Percentiles rank a stretch among this genome's conserved stretches.
Conservation (phyloP, 2,329 filamentous ascomycete genomes). For the Alternaria metachromatica region DNA sequence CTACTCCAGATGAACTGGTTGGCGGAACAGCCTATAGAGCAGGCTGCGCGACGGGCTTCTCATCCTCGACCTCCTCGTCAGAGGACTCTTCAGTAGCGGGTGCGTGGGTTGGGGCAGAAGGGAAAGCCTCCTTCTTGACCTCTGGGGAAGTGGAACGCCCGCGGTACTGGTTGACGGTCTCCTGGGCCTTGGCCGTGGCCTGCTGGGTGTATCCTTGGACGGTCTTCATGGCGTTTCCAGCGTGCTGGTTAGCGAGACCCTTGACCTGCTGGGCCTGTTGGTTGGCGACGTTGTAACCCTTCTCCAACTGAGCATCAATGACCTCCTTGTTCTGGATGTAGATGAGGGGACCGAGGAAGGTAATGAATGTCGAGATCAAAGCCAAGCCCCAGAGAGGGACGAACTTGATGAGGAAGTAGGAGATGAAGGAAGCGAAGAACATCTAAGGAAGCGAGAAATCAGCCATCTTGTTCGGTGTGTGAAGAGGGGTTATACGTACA, state of each 20-base stretch:
- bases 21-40: slow-evolving; percentile 27
- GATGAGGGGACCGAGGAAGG: slow-evolving; percentile 66
- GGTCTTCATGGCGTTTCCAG: slow-evolving; percentile 63
- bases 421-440: slow-evolving; percentile 64
- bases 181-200: slow-evolving; percentile 67
- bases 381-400: slow-evolving; percentile 70
- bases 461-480: neutral
- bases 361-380: slow-evolving; percentile 61
- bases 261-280: slow-evolving; percentile 66
- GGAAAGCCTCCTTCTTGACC: slow-evolving; percentile 26
- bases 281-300: slow-evolving; percentile 61
- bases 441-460: slow-evolving; percentile 51
- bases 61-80: slow-evolving; percentile 11
- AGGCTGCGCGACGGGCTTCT: slow-evolving; percentile 33
- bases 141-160: slow-evolving; percentile 48
- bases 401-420: slow-evolving; percentile 71
- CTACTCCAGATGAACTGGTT: neutral
- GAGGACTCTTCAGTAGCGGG: slow-evolving; percentile 12
- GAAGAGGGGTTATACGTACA: slow-evolving; percentile 53
- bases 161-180: slow-evolving; percentile 51
- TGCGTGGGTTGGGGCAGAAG: slow-evolving; percentile 24
- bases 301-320: slow-evolving; percentile 66
- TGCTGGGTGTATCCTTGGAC: slow-evolving; percentile 66
- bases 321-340: slow-evolving; percentile 71
- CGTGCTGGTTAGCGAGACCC: slow-evolving; percentile 66